Base-by-base conservation (phyloP, 352 stramenopile genomes). In the Phytophthora hybrid region DNA sequence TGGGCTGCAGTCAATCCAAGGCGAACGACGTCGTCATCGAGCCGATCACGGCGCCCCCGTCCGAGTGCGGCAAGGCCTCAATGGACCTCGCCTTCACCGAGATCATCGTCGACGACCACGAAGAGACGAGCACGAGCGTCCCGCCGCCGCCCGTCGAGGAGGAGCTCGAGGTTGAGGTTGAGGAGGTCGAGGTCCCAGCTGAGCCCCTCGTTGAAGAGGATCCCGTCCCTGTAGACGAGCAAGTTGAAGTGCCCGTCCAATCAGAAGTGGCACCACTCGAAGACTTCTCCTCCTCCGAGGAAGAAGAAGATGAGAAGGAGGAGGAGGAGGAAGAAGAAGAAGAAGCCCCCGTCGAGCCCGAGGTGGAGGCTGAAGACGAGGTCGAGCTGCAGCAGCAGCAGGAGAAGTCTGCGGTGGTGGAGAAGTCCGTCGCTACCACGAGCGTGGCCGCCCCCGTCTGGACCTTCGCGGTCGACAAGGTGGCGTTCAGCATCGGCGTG, bases 1-100 rank as follows among this genome's bases (percentile, higher is more conserved):
- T 92, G 85, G 85, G 85, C 76, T 92, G 85, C 85, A 74, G 68
- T 63, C 83, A 91, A 77, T 92, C 85, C 59, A 89, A 79, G 58
- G 67, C 75, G 62, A 85, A 80, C 68, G 76, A 88, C 31, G 76
- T 86, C 52, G 77, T 89, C 46, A 55, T 84, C 18, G 78, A 85
- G 59, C 67, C 74, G 51, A 65, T 62, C 52, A 74, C 69, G 39
- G 63, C 73, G 8, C 69, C 68, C 5, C 34, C 72, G 62, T 76
- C 69, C 52, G 69, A 79, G 49, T 77, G 69, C 26, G 76, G 72
- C 59, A 75, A 73, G 49, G 29, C 64, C 21, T 79, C 68, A 5
- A 74, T 79, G 66, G 76, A 80, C 34, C 70, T 73, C 55, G 68
- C 62, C 18, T 71, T 71, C 47, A 73, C 67, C 3, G 76, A 82